These are phyloP conservation scores for Neurospora sp. DNA, from an alignment of 495 filamentous ascomycete species.

Conservation along the genomic window DNA sequence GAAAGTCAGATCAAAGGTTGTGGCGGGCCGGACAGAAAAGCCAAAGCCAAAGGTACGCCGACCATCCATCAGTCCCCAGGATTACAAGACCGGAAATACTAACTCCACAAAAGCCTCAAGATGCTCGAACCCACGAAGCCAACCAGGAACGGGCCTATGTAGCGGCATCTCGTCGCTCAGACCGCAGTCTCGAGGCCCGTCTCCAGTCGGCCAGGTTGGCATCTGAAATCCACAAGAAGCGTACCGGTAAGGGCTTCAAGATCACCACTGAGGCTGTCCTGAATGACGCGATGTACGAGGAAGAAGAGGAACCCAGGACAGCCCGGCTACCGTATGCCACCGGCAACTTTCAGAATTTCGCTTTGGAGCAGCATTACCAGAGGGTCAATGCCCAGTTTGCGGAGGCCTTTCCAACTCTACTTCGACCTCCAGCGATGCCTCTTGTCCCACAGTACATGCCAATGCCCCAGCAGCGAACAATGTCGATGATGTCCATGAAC, in stretches of 20 bases:
- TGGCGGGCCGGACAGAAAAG: background rate
- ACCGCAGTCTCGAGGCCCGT: conserved; percentile 81
- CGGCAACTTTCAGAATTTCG: conserved; percentile 43
- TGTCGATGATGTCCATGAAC: conserved; percentile 1
- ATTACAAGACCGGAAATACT: background rate
- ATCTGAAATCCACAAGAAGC: conserved; percentile 79
- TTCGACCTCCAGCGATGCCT: conserved; percentile 5
- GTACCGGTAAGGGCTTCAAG: conserved; percentile 74
- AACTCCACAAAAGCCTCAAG: background rate
- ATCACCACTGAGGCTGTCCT: conserved; percentile 83
- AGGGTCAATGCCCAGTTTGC: conserved; percentile 39
- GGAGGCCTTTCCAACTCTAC: conserved; percentile 22
- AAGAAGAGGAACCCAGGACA: conserved; percentile 65
- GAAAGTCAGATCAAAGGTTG: background rate
- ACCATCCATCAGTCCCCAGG: background rate
- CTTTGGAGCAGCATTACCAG: conserved; percentile 45
- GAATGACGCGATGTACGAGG: conserved; percentile 96
- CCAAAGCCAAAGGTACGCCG: background rate
- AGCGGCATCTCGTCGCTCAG: conserved; percentile 83
- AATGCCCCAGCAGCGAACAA: conserved; percentile 3
- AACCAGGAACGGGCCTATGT: conserved; percentile 95
- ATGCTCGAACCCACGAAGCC: conserved; percentile 61
- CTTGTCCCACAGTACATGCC: conserved; percentile 2
- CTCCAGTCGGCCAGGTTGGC: conserved; percentile 81
- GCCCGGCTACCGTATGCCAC: conserved; percentile 44